A percentile compares a stretch with the other conserved stretches of the same genome.
Evolutionary conservation across 192 early-diverging fungal genomes (phyloP).

Genomic region (Coemansia sp.): DNA sequence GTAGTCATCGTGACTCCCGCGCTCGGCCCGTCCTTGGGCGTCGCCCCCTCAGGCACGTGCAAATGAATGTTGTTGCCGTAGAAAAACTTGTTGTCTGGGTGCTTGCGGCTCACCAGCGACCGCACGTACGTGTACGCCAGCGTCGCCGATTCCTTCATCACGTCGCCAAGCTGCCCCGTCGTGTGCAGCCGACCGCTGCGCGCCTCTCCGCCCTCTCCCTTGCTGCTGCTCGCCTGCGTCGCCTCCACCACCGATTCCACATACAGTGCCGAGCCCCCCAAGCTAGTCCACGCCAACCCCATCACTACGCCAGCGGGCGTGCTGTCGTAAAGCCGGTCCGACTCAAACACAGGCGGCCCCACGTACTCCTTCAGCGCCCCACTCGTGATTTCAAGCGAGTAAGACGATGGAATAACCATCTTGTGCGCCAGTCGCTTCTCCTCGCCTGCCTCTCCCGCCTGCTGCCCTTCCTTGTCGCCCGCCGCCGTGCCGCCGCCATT

Average conservation of each 20-base stretch:
- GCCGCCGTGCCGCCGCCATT: background rate
- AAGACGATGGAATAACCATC: constrained; percentile 51
- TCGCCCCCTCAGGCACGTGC: constrained; percentile 96
- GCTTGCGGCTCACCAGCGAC: constrained; percentile 66
- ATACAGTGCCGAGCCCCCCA: constrained; percentile 93
- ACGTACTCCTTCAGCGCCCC: constrained; percentile 89
- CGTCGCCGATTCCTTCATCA: constrained; percentile 96
- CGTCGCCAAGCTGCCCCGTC: constrained; percentile 96
- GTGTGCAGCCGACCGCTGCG: constrained; percentile 64
- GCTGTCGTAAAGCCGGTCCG: constrained; percentile 85
- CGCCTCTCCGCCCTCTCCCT: background rate
- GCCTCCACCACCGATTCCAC: constrained; percentile 92
- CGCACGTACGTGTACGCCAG: constrained; percentile 98
- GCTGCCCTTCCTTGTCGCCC: background rate
- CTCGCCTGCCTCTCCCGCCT: constrained; percentile 3
- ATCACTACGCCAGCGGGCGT: constrained; percentile 95
- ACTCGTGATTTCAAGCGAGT: constrained; percentile 61
- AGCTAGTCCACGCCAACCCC: constrained; percentile 96
- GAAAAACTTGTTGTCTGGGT: constrained; percentile 89
- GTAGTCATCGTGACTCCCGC: constrained; percentile 96
- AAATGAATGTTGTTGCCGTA: constrained; percentile 85
- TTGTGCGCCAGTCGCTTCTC: constrained; percentile 36
- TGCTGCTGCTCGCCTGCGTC: constrained; percentile 51
- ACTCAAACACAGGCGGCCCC: constrained; percentile 80
- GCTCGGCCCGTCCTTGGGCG: constrained; percentile 96